These are phyloP conservation scores for sweet orange (Citrus sinensis) DNA, from an alignment of 345 rosid genomes.

Conservation along the genomic window DNA sequence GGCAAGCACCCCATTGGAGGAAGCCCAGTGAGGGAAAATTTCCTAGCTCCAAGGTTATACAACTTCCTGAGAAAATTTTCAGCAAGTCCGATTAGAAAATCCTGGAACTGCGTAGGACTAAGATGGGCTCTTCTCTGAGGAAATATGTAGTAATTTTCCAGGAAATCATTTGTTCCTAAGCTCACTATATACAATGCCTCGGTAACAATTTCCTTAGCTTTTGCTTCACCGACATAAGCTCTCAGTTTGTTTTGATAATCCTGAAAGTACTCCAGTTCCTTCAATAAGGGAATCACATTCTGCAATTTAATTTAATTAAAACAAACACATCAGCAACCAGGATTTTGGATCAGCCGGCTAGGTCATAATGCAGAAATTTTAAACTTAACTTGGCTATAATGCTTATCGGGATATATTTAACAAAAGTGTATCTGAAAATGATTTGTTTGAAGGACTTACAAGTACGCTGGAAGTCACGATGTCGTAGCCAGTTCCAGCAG, in stretches of 20 bases:
- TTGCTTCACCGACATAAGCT: constrained; percentile 36
- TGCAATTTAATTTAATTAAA: constrained; percentile 15
- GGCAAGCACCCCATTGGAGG: constrained; percentile 84
- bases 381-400: too few species aligned
- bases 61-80: constrained; percentile 32
- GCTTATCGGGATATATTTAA: too few species aligned
- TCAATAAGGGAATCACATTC: constrained; percentile 67
- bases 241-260: constrained; percentile 44
- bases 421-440: background rate
- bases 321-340: background rate
- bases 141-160: constrained; percentile 50
- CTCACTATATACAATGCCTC: constrained; percentile 49
- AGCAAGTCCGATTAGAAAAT: constrained; percentile 43
- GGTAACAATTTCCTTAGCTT: constrained; percentile 26
- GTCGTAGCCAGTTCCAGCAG: constrained; percentile 63
- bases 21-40: constrained; percentile 48
- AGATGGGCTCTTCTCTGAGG: constrained; percentile 35
- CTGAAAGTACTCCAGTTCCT: constrained; percentile 48
- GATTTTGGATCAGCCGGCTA: background rate
- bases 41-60: constrained; percentile 46
- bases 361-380: background rate
- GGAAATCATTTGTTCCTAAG: constrained; percentile 67
- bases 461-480: constrained; percentile 48
- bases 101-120: constrained; percentile 33
- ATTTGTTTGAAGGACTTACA: constrained; percentile 25